Percentiles rank a stretch among this genome's conserved stretches.
Evolutionary conservation across 495 filamentous ascomycete species (phyloP).

Genomic region (Penicillium robsamsonii): DNA sequence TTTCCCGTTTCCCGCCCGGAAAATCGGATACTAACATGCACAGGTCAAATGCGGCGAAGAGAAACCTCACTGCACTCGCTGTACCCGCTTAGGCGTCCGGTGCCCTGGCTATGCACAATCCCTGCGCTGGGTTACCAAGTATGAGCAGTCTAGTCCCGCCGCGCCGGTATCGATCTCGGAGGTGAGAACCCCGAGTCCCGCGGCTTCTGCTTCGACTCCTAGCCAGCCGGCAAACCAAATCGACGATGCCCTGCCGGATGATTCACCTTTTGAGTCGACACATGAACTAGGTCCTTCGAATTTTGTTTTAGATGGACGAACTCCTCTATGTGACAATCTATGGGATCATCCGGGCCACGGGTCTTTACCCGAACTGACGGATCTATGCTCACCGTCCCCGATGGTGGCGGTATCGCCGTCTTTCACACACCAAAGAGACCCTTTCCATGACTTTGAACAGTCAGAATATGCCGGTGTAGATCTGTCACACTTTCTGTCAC

Average conservation of each 20-base stretch:
- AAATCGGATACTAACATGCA: not conserved
- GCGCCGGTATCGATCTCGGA: conserved; percentile 13
- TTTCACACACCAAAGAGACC: conserved; percentile 21
- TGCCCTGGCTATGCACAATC: conserved; percentile 56
- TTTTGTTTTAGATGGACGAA: conserved; percentile 23
- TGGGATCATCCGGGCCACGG: conserved; percentile 35
- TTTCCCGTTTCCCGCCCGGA: not conserved
- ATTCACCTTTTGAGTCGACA: conserved; percentile 3
- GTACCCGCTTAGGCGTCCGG: conserved; percentile 45
- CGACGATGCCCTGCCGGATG: conserved; percentile 8
- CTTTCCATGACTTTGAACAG: conserved; percentile 28
- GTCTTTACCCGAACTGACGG: conserved; percentile 37
- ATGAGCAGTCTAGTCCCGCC: conserved; percentile 28
- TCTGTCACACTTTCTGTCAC: conserved; percentile 33
- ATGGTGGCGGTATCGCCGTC: conserved; percentile 14
- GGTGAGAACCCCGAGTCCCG: conserved; percentile 16
- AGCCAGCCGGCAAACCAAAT: conserved; percentile 1
- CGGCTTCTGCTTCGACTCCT: conserved; percentile 4
- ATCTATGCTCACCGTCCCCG: conserved; percentile 32
- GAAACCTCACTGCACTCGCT: conserved; percentile 51
- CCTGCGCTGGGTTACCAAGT: conserved; percentile 55
- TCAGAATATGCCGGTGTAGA: conserved; percentile 26
- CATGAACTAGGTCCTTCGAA: conserved; percentile 10
- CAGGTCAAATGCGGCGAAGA: conserved; percentile 59
- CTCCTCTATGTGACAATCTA: conserved; percentile 32